phyloP scores from a whole-genome alignment of 306 rosid genomes.

The Sophora flavescens region DNA sequence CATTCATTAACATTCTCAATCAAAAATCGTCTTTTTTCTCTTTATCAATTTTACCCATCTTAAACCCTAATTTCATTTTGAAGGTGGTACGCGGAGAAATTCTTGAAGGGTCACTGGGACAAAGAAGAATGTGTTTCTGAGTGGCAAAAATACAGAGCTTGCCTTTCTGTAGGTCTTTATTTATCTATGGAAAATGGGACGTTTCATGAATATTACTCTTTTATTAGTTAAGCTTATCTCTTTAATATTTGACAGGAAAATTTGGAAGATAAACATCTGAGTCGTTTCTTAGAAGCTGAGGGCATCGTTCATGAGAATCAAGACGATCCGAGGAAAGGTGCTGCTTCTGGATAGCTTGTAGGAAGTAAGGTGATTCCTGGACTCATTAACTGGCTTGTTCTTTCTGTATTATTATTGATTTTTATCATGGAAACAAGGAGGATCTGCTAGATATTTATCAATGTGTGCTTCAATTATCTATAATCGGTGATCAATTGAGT shows the following conservation, averaged over 20 bases:
- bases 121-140: constrained; percentile 76
- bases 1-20: neutral
- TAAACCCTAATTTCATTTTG: constrained; percentile 45
- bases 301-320: constrained; percentile 43
- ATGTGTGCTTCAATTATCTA: no score
- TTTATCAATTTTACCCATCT: neutral
- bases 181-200: neutral
- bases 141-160: constrained; percentile 87
- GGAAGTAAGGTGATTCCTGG: constrained; percentile 28
- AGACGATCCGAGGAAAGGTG: constrained; percentile 32
- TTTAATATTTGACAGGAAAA: constrained; percentile 58
- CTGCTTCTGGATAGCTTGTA: constrained; percentile 39
- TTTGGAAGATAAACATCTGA: constrained; percentile 75
- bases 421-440: neutral
- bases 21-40: neutral
- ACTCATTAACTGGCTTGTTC: neutral
- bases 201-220: neutral
- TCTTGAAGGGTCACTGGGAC: constrained; percentile 76
- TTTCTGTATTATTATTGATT: neutral
- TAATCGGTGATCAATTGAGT: constrained; percentile 9
- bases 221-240: no score
- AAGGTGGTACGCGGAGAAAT: constrained; percentile 87
- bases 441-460: no score
- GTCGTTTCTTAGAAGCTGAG: constrained; percentile 79
- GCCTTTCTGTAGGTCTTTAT: constrained; percentile 67